Evolutionary conservation across 1,139 yeast species (phyloP).

Genomic region (Hyphopichia fennica): DNA sequence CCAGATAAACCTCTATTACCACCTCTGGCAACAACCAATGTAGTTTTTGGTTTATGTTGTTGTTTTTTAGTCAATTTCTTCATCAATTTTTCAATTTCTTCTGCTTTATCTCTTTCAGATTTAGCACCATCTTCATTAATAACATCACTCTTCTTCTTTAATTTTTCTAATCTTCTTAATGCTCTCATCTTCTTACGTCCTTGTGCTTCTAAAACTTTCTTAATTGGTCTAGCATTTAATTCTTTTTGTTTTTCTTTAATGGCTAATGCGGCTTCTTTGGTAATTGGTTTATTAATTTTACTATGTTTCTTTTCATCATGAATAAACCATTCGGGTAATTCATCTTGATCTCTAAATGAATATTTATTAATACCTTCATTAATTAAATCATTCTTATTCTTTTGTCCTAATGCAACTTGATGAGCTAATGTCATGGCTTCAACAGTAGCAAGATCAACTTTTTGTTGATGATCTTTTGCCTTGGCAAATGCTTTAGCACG

Average conservation of each 20-base stretch:
- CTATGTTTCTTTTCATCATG: constrained; percentile 90
- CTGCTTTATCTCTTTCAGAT: constrained; percentile 92
- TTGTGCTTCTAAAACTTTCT: constrained; percentile 95
- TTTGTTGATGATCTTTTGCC: constrained; percentile 53
- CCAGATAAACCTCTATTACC: constrained; percentile 83
- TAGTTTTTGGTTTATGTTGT: constrained; percentile 75
- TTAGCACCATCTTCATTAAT: constrained; percentile 86
- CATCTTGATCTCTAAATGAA: constrained; percentile 87
- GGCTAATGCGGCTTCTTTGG: constrained; percentile 95
- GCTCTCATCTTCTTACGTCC: constrained; percentile 98
- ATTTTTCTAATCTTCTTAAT: constrained; percentile 78
- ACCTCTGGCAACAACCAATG: constrained; percentile 90
- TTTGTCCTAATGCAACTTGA: constrained; percentile 87
- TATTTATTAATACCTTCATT: constrained; percentile 92
- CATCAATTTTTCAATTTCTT: constrained; percentile 85
- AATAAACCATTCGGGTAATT: constrained; percentile 91
- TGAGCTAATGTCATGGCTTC: constrained; percentile 99
- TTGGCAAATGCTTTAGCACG: constrained; percentile 32
- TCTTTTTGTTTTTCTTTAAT: constrained; percentile 86
- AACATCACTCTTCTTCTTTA: constrained; percentile 90
- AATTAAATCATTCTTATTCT: constrained; percentile 74
- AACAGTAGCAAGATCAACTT: constrained; percentile 83
- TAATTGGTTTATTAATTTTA: constrained; percentile 84
- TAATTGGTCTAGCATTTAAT: constrained; percentile 94
- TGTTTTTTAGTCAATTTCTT: constrained; percentile 77